These are phyloP conservation scores for Fusarium virguliforme DNA, from an alignment of 2,329 filamentous ascomycete species.

Conservation along the genomic window DNA sequence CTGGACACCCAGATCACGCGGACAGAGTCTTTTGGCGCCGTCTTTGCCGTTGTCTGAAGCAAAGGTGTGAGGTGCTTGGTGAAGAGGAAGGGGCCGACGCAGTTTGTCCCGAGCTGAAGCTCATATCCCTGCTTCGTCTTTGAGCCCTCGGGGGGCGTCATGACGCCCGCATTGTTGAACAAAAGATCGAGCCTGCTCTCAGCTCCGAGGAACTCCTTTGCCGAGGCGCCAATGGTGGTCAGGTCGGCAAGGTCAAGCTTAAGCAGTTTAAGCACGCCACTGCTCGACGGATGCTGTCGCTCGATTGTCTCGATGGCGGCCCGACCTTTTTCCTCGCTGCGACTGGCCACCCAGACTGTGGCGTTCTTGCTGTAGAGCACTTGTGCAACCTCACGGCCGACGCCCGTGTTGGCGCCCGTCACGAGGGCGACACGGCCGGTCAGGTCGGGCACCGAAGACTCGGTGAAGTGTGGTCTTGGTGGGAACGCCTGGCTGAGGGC, in stretches of 20 bases:
- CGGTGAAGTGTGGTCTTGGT: constrained; percentile 47
- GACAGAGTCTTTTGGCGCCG: constrained; percentile 52
- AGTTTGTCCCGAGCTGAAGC: constrained; percentile 61
- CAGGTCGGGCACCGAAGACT: constrained; percentile 76
- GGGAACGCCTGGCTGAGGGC: constrained; percentile 46
- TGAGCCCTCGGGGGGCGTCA: constrained; percentile 59
- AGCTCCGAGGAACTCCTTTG: constrained; percentile 52
- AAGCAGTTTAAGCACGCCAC: constrained; percentile 61
- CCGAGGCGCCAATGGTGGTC: constrained; percentile 55
- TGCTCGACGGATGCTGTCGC: constrained; percentile 54
- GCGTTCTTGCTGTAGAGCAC: constrained; percentile 70
- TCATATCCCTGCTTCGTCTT: constrained; percentile 62
- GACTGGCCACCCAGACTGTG: constrained; percentile 70
- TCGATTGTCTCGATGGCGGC: constrained; percentile 64
- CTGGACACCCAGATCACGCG: constrained; percentile 55
- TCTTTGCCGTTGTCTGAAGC: constrained; percentile 55
- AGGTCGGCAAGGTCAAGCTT: constrained; percentile 63
- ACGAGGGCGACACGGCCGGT: constrained; percentile 69
- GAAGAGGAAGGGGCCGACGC: constrained; percentile 60
- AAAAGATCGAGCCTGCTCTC: constrained; percentile 58
- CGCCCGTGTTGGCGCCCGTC: constrained; percentile 61
- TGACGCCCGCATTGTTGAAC: constrained; percentile 65
- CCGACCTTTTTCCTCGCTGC: constrained; percentile 62
- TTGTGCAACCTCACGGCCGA: constrained; percentile 68
- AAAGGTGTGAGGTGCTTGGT: constrained; percentile 59